A percentile compares a stretch with the other conserved stretches of the same genome.
Conservation (phyloP, 176 grass and related monocot genomes). For the Ananas comosus region DNA sequence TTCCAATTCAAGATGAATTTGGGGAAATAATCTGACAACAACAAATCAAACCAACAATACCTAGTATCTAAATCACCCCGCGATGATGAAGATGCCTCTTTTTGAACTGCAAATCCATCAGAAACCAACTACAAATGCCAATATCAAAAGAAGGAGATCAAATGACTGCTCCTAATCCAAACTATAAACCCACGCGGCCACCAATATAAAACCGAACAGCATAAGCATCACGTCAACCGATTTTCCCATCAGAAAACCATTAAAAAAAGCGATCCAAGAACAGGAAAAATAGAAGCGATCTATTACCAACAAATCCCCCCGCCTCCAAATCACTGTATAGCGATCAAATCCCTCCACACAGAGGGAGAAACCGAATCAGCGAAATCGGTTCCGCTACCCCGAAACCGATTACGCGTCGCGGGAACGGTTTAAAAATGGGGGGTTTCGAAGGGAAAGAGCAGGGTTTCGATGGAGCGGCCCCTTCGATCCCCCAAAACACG, state of each 20-base stretch:
- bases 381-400: not conserved
- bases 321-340: not conserved
- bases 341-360: not conserved
- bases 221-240: not conserved
- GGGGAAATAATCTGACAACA: not conserved
- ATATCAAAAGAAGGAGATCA: not conserved
- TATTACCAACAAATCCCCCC: not conserved
- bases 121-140: not conserved
- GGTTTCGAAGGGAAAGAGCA: no score
- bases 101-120: constrained; percentile 27
- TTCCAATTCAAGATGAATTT: not conserved
- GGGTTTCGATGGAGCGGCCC: no score
- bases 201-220: not conserved
- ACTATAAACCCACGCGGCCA: not conserved
- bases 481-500: no score
- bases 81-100: constrained; percentile 13
- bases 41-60: not conserved
- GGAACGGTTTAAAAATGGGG: no score
- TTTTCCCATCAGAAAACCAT: not conserved
- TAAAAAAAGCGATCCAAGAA: not conserved
- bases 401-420: not conserved
- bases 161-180: not conserved
- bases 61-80: constrained; percentile 16
- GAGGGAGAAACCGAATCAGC: not conserved
- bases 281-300: not conserved